Conservation (phyloP, 768 basidiomycete genomes). For the Gyrodon lividus region DNA sequence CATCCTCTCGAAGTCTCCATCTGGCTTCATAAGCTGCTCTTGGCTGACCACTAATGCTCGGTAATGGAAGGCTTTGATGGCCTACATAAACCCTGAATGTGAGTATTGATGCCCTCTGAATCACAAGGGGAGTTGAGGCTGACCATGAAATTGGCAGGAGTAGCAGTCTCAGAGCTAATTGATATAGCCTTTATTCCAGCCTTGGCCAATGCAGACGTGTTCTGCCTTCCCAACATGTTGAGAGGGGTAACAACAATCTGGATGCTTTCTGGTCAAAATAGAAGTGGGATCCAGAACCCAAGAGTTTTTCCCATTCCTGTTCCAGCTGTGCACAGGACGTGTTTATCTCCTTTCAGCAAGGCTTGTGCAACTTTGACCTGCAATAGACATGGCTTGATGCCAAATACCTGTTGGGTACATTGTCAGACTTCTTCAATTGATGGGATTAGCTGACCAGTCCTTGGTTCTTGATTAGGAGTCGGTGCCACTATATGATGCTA, state of each 20-base stretch:
- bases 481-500: neutral
- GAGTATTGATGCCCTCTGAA: too few relatives aligned
- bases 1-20: constrained; percentile 8
- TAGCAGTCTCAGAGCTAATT: constrained; percentile 16
- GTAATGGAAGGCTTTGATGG: neutral
- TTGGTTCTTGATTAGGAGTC: neutral
- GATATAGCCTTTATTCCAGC: constrained; percentile 14
- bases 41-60: constrained; percentile 5
- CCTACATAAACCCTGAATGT: neutral
- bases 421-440: neutral
- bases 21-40: constrained; percentile 6
- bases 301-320: constrained; percentile 13
- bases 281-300: constrained; percentile 32
- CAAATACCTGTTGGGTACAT: neutral
- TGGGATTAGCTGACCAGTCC: neutral
- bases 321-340: constrained; percentile 12
- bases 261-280: constrained; percentile 15
- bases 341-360: constrained; percentile 13
- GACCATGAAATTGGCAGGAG: constrained; percentile 15
- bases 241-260: constrained; percentile 28
- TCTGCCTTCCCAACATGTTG: constrained; percentile 25
- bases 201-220: neutral
- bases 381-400: constrained; percentile 19
- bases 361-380: constrained; percentile 18
- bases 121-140: neutral